Percentiles rank a stretch among this genome's conserved stretches.
Evolutionary conservation across 495 filamentous ascomycete species (phyloP).

Genomic region (Tuber brumale): DNA sequence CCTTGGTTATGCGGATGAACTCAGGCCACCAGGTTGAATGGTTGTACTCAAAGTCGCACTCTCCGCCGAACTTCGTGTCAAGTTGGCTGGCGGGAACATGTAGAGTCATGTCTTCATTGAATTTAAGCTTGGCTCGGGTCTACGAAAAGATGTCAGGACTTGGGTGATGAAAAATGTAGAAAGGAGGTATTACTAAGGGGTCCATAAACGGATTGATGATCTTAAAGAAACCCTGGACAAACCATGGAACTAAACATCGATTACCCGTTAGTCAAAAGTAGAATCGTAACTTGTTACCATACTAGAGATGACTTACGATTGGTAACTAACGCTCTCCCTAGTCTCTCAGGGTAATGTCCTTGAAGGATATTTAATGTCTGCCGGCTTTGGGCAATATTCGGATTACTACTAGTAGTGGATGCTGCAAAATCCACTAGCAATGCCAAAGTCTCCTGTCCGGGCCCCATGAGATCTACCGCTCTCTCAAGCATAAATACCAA

Average conservation of each 20-base stretch:
- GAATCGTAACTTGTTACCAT: constrained; percentile 11
- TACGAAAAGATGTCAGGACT: constrained; percentile 32
- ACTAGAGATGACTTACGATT: constrained; percentile 56
- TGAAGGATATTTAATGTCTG: constrained; percentile 82
- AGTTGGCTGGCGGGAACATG: constrained; percentile 74
- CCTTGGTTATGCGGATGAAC: constrained; percentile 58
- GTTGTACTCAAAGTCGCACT: constrained; percentile 76
- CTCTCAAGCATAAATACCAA: constrained; percentile 93
- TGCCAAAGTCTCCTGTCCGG: constrained; percentile 76
- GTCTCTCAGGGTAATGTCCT: constrained; percentile 84
- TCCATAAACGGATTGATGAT: constrained; percentile 94
- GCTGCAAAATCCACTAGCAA: constrained; percentile 86
- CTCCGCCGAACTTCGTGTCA: constrained; percentile 60
- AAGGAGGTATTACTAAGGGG: constrained; percentile 47
- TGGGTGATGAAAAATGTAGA: not conserved
- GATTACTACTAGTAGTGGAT: constrained; percentile 66
- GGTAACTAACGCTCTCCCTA: constrained; percentile 81
- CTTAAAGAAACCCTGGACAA: constrained; percentile 87
- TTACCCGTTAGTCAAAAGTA: constrained; percentile 8
- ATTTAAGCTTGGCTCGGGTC: constrained; percentile 86
- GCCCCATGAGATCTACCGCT: constrained; percentile 75
- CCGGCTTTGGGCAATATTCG: constrained; percentile 65
- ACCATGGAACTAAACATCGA: constrained; percentile 63
- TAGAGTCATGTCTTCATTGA: constrained; percentile 76
- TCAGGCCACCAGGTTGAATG: constrained; percentile 86